A percentile compares a stretch with the other conserved stretches of the same genome.
These are phyloP conservation scores for Cyclotella distinguenda DNA, from an alignment of 108 stramenopile genomes.

Conservation along the genomic window DNA sequence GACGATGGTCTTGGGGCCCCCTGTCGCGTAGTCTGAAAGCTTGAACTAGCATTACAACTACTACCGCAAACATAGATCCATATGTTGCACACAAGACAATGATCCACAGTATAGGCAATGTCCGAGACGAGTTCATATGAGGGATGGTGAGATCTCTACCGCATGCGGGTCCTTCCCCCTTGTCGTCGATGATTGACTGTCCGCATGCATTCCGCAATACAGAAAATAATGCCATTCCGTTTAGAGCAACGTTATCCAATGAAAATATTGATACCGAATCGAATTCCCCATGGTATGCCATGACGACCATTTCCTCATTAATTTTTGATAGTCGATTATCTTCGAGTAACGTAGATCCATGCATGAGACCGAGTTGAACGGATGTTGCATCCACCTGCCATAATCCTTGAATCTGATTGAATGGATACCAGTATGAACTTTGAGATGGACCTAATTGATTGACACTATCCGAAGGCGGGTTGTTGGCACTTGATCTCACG, in stretches of 20 bases:
- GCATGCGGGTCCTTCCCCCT: constrained; percentile 19
- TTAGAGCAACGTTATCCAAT: constrained; percentile 70
- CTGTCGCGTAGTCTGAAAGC: constrained; percentile 30
- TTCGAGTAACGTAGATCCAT: constrained; percentile 56
- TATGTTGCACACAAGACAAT: constrained; percentile 20
- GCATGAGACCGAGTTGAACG: constrained; percentile 56
- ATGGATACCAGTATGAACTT: constrained; percentile 52
- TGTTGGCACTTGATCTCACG: constrained; percentile 65
- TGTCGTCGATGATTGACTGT: constrained; percentile 37
- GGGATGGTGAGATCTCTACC: constrained; percentile 34
- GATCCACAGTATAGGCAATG: constrained; percentile 33
- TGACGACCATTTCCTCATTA: constrained; percentile 54
- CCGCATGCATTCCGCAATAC: constrained; percentile 72
- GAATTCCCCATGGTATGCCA: constrained; percentile 63
- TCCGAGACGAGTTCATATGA: constrained; percentile 13
- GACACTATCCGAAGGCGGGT: constrained; percentile 57
- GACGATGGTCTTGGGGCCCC: constrained; percentile 32
- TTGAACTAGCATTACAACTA: constrained; percentile 23
- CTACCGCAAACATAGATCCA: constrained; percentile 16
- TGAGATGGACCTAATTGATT: constrained; percentile 61
- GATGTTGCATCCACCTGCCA: constrained; percentile 72
- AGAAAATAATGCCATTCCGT: constrained; percentile 71
- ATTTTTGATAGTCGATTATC: constrained; percentile 67
- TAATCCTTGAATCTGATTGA: constrained; percentile 74
- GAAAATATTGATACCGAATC: constrained; percentile 56